Conservation (phyloP, 495 filamentous ascomycete genomes). For the Penicillium dipodomyicola region DNA sequence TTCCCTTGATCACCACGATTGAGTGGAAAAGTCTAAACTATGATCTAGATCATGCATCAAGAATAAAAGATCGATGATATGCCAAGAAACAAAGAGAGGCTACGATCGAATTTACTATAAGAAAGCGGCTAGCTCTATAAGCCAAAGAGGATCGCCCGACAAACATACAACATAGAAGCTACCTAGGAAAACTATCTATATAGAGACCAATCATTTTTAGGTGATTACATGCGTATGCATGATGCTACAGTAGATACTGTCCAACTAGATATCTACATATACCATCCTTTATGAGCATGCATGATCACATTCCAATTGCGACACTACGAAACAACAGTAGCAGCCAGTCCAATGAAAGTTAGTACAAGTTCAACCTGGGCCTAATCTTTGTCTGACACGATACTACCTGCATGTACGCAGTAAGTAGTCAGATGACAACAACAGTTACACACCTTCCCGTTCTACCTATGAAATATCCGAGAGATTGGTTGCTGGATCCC, state of each 20-base stretch:
- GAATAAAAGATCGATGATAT: neutral
- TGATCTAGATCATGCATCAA: no score
- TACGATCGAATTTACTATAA: neutral
- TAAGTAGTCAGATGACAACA: neutral
- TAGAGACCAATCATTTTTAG: neutral
- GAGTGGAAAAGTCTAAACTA: no score
- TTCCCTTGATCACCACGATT: no score
- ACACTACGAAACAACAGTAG: neutral
- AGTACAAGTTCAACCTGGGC: neutral
- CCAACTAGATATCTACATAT: neutral
- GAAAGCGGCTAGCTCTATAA: neutral
- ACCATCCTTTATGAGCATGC: neutral
- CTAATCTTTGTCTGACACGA: neutral
- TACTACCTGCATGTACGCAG: neutral
- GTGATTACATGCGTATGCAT: neutral
- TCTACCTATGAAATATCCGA: neutral
- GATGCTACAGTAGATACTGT: neutral
- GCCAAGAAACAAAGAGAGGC: neutral
- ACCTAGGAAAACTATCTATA: neutral
- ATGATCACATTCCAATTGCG: neutral
- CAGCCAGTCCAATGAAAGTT: neutral
- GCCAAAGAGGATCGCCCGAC: neutral
- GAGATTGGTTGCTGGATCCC: neutral
- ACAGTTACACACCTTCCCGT: neutral
- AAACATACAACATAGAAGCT: neutral